Evolutionary conservation across 495 filamentous ascomycete species (phyloP), one percentile per base, ranked within the genome.

Genomic region (Penicillium ucsense): DNA sequence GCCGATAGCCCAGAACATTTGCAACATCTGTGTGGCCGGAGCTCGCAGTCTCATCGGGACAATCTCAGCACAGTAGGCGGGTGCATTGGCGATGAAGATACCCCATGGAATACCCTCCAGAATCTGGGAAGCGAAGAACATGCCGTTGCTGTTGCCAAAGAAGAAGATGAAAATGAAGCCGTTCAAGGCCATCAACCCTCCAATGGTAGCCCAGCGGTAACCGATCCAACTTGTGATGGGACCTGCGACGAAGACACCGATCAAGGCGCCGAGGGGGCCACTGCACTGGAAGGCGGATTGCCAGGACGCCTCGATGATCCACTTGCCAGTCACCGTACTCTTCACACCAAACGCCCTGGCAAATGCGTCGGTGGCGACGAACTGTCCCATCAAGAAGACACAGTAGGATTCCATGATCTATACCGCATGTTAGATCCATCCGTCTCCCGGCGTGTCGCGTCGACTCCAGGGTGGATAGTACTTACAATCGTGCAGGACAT

Each of bases 401-500:
- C 61, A 63, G 61, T 68, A 72, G 29, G 68, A 70, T 57, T 72
- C 68, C 67, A 72, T 72, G 49, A 71, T 68, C 67, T 70, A 52
- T 61, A 47, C 49, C 50, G 50, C 20, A 49, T 37, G 49, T 64
- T 64, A 66, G 56, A 53, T 20, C 1, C 20, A 20, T 20, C 20
- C 20, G 20, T 20, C 20, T 20, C 20, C 20, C 20, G 20, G 20
- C 20, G 20, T 20, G 20, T 20, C 20, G 20, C 20, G 20, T 20
- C 20, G 20, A 20, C 20, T 20, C 20, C 1, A 20, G 20, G 20
- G 20, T 20, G 47, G 43, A 52, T 48, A 57, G 47, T 57, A 45
- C 71, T 70, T 65, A 74, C 72, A 70, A 76, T 76, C 48, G 72
- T 76, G 49, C 28, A 68, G 33, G 70, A 76, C 65, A 76, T 72